Evolutionary conservation across 1,284 basidiomycete species (phyloP).

Genomic region (Mrakiaceae sp.): DNA sequence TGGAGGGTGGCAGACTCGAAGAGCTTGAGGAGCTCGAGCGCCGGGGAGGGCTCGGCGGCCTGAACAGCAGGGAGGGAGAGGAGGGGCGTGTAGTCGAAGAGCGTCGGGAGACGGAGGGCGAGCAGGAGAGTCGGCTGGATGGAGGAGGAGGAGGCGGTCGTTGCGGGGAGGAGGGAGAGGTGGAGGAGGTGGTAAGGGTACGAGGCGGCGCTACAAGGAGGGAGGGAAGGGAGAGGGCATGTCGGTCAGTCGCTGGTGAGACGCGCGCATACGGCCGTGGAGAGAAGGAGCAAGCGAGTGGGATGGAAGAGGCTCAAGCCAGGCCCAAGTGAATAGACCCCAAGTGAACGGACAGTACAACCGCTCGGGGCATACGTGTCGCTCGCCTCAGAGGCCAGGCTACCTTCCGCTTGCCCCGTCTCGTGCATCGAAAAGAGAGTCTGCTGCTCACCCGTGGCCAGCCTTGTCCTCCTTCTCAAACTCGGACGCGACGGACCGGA

Average conservation of each 20-base stretch:
- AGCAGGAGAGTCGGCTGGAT: slow-evolving; percentile 35
- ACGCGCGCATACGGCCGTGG: too few species aligned
- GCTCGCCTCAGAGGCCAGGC: too few species aligned
- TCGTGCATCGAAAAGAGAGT: too few species aligned
- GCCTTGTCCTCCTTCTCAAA: slow-evolving; percentile 46
- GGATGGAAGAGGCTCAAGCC: too few species aligned
- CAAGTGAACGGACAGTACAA: too few species aligned
- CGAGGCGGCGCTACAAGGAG: slow-evolving; percentile 41
- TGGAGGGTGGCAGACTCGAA: slow-evolving; percentile 49
- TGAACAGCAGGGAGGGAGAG: slow-evolving; percentile 36
- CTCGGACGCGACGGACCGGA: slow-evolving; percentile 50
- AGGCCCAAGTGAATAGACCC: too few species aligned
- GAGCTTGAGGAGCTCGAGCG: slow-evolving; percentile 27
- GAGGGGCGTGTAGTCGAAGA: slow-evolving; percentile 73
- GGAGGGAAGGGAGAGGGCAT: not conserved
- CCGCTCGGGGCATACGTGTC: too few species aligned
- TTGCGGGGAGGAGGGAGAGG: slow-evolving; percentile 47
- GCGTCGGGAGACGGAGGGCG: slow-evolving; percentile 54
- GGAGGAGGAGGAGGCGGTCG: slow-evolving; percentile 37
- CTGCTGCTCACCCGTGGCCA: not conserved
- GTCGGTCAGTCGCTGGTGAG: not conserved
- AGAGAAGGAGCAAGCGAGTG: too few species aligned
- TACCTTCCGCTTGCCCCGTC: too few species aligned
- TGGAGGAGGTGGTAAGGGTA: slow-evolving; percentile 55
- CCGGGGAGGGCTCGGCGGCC: slow-evolving; percentile 21